Conservation (phyloP, 2,329 filamentous ascomycete genomes). For the Colletotrichum aenigma region DNA sequence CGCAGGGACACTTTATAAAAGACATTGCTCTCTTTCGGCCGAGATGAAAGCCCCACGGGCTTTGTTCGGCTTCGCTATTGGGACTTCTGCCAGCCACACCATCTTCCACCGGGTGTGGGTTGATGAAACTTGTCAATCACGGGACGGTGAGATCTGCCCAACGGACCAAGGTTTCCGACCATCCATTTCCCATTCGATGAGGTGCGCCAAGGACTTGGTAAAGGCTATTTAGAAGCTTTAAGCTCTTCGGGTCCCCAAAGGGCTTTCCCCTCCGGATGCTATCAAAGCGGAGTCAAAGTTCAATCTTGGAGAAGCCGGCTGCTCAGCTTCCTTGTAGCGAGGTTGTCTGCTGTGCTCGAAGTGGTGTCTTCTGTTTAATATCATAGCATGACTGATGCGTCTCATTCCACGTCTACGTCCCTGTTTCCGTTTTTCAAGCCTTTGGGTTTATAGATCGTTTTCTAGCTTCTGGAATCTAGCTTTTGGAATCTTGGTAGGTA, state of each 20-base stretch:
- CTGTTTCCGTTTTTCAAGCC: neutral
- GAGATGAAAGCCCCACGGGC: neutral
- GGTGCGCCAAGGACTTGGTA: neutral
- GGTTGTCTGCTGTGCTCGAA: neutral
- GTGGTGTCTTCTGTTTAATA: neutral
- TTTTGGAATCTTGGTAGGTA: neutral
- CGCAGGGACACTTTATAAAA: neutral
- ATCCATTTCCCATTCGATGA: neutral
- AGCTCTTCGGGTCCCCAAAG: neutral
- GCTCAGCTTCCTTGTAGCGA: neutral
- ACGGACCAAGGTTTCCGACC: neutral
- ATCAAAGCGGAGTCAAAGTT: neutral
- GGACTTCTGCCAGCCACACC: neutral
- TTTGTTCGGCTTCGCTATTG: neutral
- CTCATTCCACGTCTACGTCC: neutral
- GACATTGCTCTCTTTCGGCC: neutral
- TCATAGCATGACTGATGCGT: neutral
- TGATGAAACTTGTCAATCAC: neutral
- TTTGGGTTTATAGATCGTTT: neutral
- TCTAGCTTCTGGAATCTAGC: neutral
- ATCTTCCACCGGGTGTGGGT: neutral
- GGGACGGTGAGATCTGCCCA: neutral
- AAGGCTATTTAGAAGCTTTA: neutral
- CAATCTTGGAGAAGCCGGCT: neutral
- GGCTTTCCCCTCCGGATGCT: neutral